phyloP scores from a whole-genome alignment of 352 stramenopile species.

The Globisporangium radiosum region DNA sequence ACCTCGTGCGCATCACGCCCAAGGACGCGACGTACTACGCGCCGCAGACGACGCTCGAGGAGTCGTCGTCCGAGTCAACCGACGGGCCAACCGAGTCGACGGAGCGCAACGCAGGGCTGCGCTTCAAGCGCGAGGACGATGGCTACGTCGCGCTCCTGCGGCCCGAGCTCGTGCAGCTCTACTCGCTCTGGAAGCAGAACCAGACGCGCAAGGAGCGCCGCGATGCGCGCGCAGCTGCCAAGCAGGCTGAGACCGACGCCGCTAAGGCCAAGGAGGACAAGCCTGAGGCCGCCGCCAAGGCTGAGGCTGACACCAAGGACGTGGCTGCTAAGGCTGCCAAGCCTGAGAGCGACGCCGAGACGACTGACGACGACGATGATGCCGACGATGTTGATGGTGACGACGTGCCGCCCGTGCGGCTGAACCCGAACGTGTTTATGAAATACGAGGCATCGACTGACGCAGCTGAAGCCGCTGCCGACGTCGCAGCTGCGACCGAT shows the following conservation, averaged over 20 bases:
- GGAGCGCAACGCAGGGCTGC: constrained; percentile 35
- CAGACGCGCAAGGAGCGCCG: constrained; percentile 52
- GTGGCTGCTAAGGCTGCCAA: constrained; percentile 19
- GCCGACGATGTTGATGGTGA: constrained; percentile 41
- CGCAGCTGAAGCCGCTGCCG: constrained; percentile 45
- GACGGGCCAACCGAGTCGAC: constrained; percentile 22
- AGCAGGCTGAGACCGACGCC: constrained; percentile 15
- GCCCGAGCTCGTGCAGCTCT: constrained; percentile 90
- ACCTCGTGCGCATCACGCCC: constrained; percentile 92
- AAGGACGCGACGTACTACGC: constrained; percentile 93
- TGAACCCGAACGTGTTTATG: constrained; percentile 90
- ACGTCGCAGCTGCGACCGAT: constrained; percentile 69
- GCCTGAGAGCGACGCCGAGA: constrained; percentile 22
- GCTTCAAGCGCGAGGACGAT: constrained; percentile 74
- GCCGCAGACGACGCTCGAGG: constrained; percentile 9
- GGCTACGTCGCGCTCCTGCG: constrained; percentile 88
- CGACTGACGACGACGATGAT: constrained; percentile 21
- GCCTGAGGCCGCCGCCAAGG: constrained; percentile 10
- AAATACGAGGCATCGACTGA: constrained; percentile 80
- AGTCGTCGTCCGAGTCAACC: constrained; percentile 15
- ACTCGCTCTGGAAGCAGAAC: constrained; percentile 89
- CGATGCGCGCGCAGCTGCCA: constrained; percentile 38
- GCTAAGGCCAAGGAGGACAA: constrained; percentile 24
- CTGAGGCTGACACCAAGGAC: constrained; percentile 38
- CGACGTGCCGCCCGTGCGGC: constrained; percentile 40